A percentile compares a stretch with the other conserved stretches of the same genome.
Evolutionary conservation across 352 stramenopile species (phyloP).

Genomic region (Peronospora farinosa): DNA sequence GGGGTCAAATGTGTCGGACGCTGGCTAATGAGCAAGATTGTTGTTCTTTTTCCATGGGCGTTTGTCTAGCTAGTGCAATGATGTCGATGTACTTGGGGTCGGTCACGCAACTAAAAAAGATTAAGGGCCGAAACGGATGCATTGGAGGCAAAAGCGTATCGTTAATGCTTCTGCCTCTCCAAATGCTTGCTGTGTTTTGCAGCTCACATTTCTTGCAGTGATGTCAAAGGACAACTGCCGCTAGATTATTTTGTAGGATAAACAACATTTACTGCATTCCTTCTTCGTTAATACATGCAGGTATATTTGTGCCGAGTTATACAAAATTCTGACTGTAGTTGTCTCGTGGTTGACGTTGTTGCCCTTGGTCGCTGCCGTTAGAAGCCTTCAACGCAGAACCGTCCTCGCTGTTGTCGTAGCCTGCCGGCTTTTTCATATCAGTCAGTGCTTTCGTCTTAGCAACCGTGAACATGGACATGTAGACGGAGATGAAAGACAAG

Average conservation of each 20-base stretch:
- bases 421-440: background rate
- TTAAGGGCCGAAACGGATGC: background rate
- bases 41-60: no score
- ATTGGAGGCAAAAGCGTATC: background rate
- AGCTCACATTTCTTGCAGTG: background rate
- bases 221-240: background rate
- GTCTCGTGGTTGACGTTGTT: background rate
- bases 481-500: conserved; percentile 29
- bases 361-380: background rate
- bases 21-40: no score
- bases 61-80: no score
- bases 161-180: background rate
- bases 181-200: background rate
- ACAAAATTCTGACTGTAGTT: background rate
- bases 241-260: no score
- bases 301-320: background rate
- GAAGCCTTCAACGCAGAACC: background rate
- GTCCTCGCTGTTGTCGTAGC: conserved; percentile 1
- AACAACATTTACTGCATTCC: background rate
- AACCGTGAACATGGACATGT: conserved; percentile 17
- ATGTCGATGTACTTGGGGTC: no score
- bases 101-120: no score
- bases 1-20: no score
- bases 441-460: conserved; percentile 11
- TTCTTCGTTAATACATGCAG: background rate